Percentiles rank a stretch among this genome's conserved stretches.
These are phyloP conservation scores for Thielaviopsis populi DNA, from an alignment of 2,329 filamentous ascomycete genomes.

Conservation along the genomic window DNA sequence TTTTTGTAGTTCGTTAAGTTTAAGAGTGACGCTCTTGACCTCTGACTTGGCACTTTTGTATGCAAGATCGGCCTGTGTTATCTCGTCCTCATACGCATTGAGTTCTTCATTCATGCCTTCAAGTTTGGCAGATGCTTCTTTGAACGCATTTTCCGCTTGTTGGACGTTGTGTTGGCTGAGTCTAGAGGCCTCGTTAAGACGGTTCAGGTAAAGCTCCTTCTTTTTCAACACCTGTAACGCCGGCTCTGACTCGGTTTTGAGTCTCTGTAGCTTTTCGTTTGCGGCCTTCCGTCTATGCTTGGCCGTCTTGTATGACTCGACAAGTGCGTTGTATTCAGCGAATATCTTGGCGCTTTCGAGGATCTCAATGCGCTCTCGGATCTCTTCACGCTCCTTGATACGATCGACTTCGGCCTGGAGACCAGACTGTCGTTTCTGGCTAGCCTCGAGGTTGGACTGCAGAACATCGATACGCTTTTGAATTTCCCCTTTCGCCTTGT, in stretches of 20 bases:
- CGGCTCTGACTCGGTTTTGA: constrained; percentile 12
- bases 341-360: constrained; percentile 50
- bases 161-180: neutral
- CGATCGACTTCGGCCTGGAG: constrained; percentile 73
- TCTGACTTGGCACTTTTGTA: constrained; percentile 12
- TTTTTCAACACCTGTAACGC: constrained; percentile 13
- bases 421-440: constrained; percentile 56
- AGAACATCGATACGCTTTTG: constrained; percentile 38
- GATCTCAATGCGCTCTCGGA: constrained; percentile 30
- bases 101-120: constrained; percentile 12
- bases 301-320: constrained; percentile 21
- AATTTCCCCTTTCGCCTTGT: constrained; percentile 37
- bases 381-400: constrained; percentile 55
- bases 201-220: constrained; percentile 9
- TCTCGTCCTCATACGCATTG: constrained; percentile 15
- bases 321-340: constrained; percentile 43
- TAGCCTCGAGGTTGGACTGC: constrained; percentile 39
- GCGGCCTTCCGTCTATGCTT: constrained; percentile 32
- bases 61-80: constrained; percentile 23
- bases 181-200: neutral
- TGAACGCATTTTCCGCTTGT: constrained; percentile 2
- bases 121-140: neutral
- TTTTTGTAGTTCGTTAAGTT: constrained; percentile 29
- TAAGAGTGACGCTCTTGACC: constrained; percentile 11
- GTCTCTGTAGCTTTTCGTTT: constrained; percentile 21